Percentiles rank a stretch among this genome's conserved stretches.
Evolutionary conservation across 768 basidiomycete genomes (phyloP).

Genomic region (Antrodiella citrinella): DNA sequence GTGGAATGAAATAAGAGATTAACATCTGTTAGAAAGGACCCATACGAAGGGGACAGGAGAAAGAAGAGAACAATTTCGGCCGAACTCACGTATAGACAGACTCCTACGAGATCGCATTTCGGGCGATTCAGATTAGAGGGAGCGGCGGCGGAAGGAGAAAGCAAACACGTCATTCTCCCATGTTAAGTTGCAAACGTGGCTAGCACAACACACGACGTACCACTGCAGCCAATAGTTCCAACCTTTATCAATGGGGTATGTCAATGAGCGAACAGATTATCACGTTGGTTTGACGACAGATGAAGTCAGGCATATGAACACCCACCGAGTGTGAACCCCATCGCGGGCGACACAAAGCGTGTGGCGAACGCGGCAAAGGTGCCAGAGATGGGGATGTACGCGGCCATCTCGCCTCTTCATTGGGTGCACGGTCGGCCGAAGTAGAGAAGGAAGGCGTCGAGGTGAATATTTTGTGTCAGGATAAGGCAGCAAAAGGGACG

Average conservation of each 20-base stretch:
- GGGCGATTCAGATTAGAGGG: conserved; percentile 2
- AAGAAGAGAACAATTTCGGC: too few relatives aligned
- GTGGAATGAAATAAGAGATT: too few relatives aligned
- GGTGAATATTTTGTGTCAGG: neutral
- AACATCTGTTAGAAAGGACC: too few relatives aligned
- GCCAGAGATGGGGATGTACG: conserved; percentile 54
- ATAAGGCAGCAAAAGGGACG: conserved; percentile 5
- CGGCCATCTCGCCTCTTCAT: conserved; percentile 54
- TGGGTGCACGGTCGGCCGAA: neutral
- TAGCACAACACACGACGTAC: too few relatives aligned
- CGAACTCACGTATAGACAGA: conserved; percentile 29
- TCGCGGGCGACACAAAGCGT: conserved; percentile 50
- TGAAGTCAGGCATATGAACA: neutral
- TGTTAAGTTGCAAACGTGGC: too few relatives aligned
- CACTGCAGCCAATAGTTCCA: conserved; percentile 56
- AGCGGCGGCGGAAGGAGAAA: too few relatives aligned
- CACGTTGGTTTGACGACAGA: neutral
- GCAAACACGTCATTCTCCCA: too few relatives aligned
- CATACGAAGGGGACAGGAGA: too few relatives aligned
- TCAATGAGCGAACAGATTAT: neutral
- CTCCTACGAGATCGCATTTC: conserved; percentile 19
- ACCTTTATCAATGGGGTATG: conserved; percentile 20
- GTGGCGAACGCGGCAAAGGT: conserved; percentile 51
- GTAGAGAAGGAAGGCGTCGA: neutral
- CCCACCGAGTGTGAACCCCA: conserved; percentile 51